Conservation (phyloP, 108 stramenopile species). For the Poteriospumella lacustris region DNA sequence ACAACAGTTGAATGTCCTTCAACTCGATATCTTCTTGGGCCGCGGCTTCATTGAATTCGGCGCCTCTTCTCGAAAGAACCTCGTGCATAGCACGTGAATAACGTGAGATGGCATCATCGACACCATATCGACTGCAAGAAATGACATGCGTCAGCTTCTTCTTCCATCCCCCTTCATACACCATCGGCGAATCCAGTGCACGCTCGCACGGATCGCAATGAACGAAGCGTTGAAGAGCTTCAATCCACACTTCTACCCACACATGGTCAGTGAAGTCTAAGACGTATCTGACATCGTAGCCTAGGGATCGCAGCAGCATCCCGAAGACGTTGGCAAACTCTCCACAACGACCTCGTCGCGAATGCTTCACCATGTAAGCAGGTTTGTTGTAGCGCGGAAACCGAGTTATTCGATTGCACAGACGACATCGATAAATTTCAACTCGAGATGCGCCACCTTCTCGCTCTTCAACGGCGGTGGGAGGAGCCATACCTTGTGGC, state of each 20-base stretch:
- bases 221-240: background rate
- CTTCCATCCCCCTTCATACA: constrained; percentile 97
- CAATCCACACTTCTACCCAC: constrained; percentile 77
- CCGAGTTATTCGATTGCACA: constrained; percentile 63
- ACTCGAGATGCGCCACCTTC: constrained; percentile 39
- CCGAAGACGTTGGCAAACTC: constrained; percentile 97
- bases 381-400: constrained; percentile 89
- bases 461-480: constrained; percentile 35
- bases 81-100: background rate
- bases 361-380: constrained; percentile 65
- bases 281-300: constrained; percentile 84
- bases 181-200: constrained; percentile 76
- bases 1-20: background rate
- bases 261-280: constrained; percentile 95
- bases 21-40: background rate
- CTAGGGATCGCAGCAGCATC: constrained; percentile 68
- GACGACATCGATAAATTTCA: constrained; percentile 51
- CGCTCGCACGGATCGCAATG: constrained; percentile 91
- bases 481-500: constrained; percentile 5
- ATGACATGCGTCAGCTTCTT: constrained; percentile 75
- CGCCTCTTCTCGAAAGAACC: background rate
- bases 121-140: constrained; percentile 60
- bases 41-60: background rate
- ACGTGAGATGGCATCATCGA: constrained; percentile 34
- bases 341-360: constrained; percentile 75